A percentile compares a stretch with the other conserved stretches of the same genome.
Evolutionary conservation across 2,329 filamentous ascomycete species (phyloP).

Genomic region (Lasiodiplodia theobromae): DNA sequence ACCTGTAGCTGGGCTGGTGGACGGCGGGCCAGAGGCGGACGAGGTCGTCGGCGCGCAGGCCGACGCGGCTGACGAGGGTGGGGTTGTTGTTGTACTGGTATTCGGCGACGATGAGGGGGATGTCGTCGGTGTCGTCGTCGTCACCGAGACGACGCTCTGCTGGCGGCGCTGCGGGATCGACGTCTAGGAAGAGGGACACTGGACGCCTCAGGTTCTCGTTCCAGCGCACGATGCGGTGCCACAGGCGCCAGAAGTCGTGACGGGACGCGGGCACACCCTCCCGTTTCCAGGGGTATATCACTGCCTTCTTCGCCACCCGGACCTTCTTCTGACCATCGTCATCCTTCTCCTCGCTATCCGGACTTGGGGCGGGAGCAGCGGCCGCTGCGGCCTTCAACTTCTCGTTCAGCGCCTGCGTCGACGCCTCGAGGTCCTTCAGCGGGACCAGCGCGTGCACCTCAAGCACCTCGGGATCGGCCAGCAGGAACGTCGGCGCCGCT

Average conservation of each 20-base stretch:
- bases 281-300: slow-evolving; percentile 5
- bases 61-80: background rate
- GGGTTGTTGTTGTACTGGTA: background rate
- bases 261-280: background rate
- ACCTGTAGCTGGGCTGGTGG: background rate
- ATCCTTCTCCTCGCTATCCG: background rate
- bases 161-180: background rate
- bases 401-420: background rate
- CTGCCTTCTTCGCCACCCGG: background rate
- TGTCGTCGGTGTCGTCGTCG: background rate
- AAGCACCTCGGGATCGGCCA: background rate
- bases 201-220: background rate
- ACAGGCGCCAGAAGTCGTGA: slow-evolving; percentile 15
- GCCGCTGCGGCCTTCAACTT: background rate
- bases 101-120: background rate
- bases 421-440: background rate
- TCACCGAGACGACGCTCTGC: background rate
- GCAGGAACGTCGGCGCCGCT: background rate
- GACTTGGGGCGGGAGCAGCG: no score
- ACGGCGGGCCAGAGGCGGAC: background rate
- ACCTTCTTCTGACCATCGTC: no score
- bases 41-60: background rate
- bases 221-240: background rate
- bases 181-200: background rate
- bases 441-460: slow-evolving; percentile 4